Evolutionary conservation across 2,329 filamentous ascomycete genomes (phyloP).

Genomic region (Neoarthrinium moseri): DNA sequence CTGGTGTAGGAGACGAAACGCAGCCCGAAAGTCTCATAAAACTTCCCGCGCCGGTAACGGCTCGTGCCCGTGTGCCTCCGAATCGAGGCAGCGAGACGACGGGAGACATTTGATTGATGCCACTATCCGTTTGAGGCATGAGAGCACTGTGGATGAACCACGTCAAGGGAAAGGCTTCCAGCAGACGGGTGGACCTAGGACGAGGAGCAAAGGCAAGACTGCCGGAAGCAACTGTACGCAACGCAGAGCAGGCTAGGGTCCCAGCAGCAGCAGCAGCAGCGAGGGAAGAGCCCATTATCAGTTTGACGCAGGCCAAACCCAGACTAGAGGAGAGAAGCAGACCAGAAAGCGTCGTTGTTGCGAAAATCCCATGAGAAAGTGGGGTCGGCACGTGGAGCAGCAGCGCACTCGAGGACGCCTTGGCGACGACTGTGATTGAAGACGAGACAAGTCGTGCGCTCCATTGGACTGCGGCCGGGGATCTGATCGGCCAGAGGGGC

Average conservation of each 20-base stretch:
- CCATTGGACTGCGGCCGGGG: neutral
- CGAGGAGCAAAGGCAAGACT: no score
- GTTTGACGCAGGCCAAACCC: no score
- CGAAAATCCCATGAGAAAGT: neutral
- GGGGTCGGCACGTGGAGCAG: neutral
- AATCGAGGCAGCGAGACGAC: neutral
- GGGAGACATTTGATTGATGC: neutral
- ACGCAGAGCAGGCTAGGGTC: neutral
- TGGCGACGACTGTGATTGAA: constrained; percentile 2
- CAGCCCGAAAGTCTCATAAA: constrained; percentile 5
- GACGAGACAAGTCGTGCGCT: neutral
- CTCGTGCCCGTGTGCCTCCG: constrained; percentile 5
- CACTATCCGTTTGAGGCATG: neutral
- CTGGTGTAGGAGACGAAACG: constrained; percentile 6
- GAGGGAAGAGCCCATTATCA: no score
- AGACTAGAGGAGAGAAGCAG: no score
- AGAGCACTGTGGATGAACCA: no score
- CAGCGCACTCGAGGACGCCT: neutral
- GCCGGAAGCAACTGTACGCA: no score
- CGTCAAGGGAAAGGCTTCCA: no score
- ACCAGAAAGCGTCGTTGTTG: no score
- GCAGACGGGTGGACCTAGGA: no score
- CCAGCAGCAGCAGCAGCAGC: no score
- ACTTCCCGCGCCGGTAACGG: constrained; percentile 5
- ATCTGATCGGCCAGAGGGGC: constrained; percentile 2